These are phyloP conservation scores for Sisymbrium irio DNA, from an alignment of 345 rosid species.

Conservation along the genomic window DNA sequence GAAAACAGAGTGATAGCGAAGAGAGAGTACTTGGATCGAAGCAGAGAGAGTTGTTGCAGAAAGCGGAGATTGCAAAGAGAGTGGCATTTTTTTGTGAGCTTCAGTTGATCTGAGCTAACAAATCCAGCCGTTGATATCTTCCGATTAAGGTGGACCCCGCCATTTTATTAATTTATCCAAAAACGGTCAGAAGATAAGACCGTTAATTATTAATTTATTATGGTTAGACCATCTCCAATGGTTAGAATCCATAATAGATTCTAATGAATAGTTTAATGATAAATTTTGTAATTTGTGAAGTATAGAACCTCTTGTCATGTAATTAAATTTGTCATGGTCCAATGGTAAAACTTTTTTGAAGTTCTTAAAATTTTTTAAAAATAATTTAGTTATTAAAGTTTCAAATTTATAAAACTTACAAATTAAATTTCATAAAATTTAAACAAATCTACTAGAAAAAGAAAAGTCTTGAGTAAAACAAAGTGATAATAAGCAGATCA, in stretches of 20 bases:
- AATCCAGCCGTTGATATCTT: constrained; percentile 36
- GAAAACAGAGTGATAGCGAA: background rate
- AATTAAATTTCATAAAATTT: too few relatives aligned
- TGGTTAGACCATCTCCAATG: too few relatives aligned
- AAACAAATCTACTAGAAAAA: background rate
- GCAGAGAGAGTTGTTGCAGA: constrained; percentile 49
- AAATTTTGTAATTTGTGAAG: too few relatives aligned
- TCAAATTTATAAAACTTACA: too few relatives aligned
- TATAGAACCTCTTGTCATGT: too few relatives aligned
- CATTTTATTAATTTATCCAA: background rate
- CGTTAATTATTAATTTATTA: background rate
- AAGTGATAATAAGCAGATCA: too few relatives aligned
- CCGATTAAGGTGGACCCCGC: constrained; percentile 20
- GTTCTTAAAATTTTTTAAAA: too few relatives aligned
- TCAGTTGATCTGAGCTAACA: constrained; percentile 5
- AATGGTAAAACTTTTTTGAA: too few relatives aligned
- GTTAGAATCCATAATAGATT: too few relatives aligned
- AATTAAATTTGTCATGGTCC: too few relatives aligned
- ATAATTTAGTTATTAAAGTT: too few relatives aligned
- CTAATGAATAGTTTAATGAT: too few relatives aligned
- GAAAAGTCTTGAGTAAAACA: background rate
- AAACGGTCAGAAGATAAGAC: background rate
- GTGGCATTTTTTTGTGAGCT: constrained; percentile 46
- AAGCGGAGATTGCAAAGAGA: constrained; percentile 86
- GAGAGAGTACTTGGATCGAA: constrained; percentile 36